These are phyloP conservation scores for Leptosphaerulina australis DNA, from an alignment of 2,329 filamentous ascomycete genomes.

Conservation along the genomic window DNA sequence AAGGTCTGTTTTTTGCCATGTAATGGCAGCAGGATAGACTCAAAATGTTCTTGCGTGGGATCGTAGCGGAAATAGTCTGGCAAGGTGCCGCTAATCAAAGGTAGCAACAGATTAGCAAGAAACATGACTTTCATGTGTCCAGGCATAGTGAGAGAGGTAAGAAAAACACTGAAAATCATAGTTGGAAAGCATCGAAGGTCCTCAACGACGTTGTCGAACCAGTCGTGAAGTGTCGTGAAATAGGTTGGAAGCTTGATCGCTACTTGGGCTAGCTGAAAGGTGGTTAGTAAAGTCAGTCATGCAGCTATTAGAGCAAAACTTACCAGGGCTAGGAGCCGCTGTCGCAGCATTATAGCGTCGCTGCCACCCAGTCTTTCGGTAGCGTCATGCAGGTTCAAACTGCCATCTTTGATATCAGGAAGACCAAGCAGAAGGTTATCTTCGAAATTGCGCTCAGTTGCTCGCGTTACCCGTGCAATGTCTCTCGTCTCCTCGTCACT, in stretches of 20 bases:
- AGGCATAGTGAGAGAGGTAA: conserved; percentile 56
- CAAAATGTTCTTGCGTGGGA: conserved; percentile 40
- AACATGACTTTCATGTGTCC: conserved; percentile 57
- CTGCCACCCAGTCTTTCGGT: conserved; percentile 46
- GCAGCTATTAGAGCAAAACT: conserved; percentile 21
- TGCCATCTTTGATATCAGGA: conserved; percentile 6
- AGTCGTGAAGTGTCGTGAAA: conserved; percentile 59
- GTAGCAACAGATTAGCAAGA: conserved; percentile 40
- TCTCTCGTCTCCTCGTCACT: conserved; percentile 44
- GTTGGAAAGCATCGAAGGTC: conserved; percentile 65
- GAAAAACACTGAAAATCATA: conserved; percentile 62
- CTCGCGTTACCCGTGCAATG: conserved; percentile 11
- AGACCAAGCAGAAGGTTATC: conserved; percentile 3
- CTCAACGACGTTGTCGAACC: conserved; percentile 66
- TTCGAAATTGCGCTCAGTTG: conserved; percentile 11
- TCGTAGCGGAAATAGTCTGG: conserved; percentile 33
- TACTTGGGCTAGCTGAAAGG: conserved; percentile 45
- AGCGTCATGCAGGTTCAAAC: conserved; percentile 24
- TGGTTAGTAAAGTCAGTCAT: conserved; percentile 23
- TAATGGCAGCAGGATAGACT: conserved; percentile 32
- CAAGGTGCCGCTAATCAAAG: conserved; percentile 32
- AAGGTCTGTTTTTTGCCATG: conserved; percentile 36
- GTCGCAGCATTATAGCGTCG: conserved; percentile 66
- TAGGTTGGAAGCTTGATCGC: conserved; percentile 48
- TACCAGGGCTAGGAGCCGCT: conserved; percentile 66